Evolutionary conservation across 2,329 filamentous ascomycete genomes (phyloP).

Genomic region (Triangularia verruculosa): DNA sequence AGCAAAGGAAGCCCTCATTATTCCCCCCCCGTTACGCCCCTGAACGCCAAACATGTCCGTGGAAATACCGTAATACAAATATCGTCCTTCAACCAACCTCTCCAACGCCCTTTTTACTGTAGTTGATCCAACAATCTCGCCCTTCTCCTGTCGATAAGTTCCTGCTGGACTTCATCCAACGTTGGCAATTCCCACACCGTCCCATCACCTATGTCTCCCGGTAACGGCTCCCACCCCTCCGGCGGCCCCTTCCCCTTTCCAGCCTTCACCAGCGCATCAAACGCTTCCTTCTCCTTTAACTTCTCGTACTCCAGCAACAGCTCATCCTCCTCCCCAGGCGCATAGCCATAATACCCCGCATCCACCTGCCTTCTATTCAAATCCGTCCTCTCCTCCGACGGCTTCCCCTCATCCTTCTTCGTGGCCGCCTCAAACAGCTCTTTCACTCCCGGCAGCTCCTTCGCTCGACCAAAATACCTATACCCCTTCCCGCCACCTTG

Average conservation of each 20-base stretch:
- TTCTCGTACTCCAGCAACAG: constrained; percentile 76
- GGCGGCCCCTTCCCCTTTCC: constrained; percentile 47
- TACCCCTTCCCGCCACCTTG: constrained; percentile 82
- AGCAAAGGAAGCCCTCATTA: background rate
- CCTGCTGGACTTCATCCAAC: constrained; percentile 88
- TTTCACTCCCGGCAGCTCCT: constrained; percentile 89
- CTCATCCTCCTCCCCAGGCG: constrained; percentile 86
- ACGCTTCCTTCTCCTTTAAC: constrained; percentile 77
- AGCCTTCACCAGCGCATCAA: constrained; percentile 61
- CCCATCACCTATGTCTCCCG: constrained; percentile 83
- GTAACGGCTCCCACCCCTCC: constrained; percentile 78
- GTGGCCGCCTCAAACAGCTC: constrained; percentile 89
- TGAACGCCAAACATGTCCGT: constrained; percentile 21
- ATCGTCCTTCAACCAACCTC: background rate
- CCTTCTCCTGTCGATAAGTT: constrained; percentile 82
- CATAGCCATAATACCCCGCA: constrained; percentile 94
- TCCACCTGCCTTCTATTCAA: constrained; percentile 71
- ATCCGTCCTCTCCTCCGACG: constrained; percentile 65
- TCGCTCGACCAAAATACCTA: constrained; percentile 87
- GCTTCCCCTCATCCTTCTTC: constrained; percentile 57
- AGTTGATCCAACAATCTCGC: constrained; percentile 82
- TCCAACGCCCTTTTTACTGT: constrained; percentile 24
- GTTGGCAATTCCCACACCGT: constrained; percentile 79
- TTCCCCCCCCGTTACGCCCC: constrained; percentile 7
- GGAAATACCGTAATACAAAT: constrained; percentile 22